Base-by-base conservation (phyloP, 2,329 filamentous ascomycete species). In the Eutypella sp. region DNA sequence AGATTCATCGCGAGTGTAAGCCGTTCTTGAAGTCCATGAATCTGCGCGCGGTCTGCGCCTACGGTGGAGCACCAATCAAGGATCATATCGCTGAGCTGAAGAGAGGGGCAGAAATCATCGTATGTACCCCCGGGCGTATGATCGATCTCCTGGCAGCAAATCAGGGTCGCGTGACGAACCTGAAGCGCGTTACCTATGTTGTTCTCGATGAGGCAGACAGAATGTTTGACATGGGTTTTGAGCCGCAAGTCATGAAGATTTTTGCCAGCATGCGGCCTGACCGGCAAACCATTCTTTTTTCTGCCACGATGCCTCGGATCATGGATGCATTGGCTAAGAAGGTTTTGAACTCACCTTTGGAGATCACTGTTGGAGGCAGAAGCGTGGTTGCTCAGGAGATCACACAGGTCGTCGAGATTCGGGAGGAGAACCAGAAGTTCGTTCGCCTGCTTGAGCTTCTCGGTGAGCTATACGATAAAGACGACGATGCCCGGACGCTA, bases 161-260 rank as follows among this genome's bases (percentile, higher is more conserved):
- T 62, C 85, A 88, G 54, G 92, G 92, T n/a, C 82, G 91, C 51
- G 91, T 97, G 9, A 95, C 92, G 11, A 97, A 95, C 60, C 75
- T 99, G 46, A 83, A 80, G 55, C 81, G 93, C 52, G 89, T 96
- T 11, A 93, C 89, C 0, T 99, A 97, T 64, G 83, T 96, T 20
- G 93, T 99, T 10, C 79, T 99, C 33, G 93, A 99, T 63, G 93
- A 99, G 69, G 93, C 93, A 40, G 93, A 99, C 67, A 86, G 93
- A 51, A 97, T 99, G 93, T 96, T 97, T 63, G 93, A 99, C 65
- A 97, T 99, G 93, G 93, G 93, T 13, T 99, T 99, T 61, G 92
- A 96, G 68, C 92, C 93, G 2, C 93, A 99, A 66, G 91, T 99
- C 44, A 93, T 93, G 82, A 96, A 95, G 67, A 93, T 99, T 47